Conservation (phyloP, 2,329 filamentous ascomycete genomes). For the Botrytis aclada region DNA sequence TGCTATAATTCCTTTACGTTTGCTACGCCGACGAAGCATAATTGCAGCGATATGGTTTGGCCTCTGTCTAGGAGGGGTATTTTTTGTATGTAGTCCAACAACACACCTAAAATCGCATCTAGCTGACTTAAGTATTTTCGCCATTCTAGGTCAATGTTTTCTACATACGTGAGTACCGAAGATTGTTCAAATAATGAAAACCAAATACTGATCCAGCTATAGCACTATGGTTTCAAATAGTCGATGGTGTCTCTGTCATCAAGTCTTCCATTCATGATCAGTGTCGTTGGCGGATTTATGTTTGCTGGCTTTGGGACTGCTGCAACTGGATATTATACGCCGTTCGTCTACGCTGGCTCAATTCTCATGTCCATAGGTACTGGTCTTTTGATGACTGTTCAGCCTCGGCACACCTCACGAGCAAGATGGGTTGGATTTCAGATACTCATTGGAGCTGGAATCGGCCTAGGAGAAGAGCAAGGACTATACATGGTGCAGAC, state of each 20-base stretch:
- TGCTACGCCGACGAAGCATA: background rate
- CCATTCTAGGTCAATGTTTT: background rate
- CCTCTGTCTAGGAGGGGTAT: background rate
- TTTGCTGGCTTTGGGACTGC: constrained; percentile 33
- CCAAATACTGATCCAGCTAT: background rate
- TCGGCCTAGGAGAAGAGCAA: constrained; percentile 31
- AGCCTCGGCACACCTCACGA: constrained; percentile 25
- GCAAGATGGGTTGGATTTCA: constrained; percentile 39
- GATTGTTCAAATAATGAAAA: background rate
- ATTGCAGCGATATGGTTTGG: background rate
- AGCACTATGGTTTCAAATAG: background rate
- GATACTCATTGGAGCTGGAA: constrained; percentile 29
- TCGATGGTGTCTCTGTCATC: background rate
- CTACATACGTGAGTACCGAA: background rate
- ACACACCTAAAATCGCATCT: background rate
- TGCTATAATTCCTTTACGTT: background rate
- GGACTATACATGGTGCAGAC: constrained; percentile 30
- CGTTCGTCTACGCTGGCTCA: constrained; percentile 42
- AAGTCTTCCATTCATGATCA: background rate
- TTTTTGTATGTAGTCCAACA: background rate
- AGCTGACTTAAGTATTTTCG: background rate
- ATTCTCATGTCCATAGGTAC: constrained; percentile 37
- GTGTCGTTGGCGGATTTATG: background rate
- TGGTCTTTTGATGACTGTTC: constrained; percentile 41
- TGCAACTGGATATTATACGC: constrained; percentile 22